A percentile compares a stretch with the other conserved stretches of the same genome.
These are phyloP conservation scores for Botryococcus braunii DNA, from an alignment of 163 green algal species.

Conservation along the genomic window DNA sequence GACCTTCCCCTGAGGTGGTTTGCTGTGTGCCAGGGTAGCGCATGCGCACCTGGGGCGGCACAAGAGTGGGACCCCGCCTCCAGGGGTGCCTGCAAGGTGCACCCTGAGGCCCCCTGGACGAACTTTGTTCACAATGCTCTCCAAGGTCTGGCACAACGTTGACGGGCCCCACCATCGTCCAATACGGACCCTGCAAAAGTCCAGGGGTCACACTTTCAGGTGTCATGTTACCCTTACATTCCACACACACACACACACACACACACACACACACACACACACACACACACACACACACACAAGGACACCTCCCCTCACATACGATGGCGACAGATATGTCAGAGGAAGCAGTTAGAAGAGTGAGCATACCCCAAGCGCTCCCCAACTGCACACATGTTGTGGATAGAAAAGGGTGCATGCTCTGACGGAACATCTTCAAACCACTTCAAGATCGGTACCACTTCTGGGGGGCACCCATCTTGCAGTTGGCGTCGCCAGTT, in stretches of 20 bases:
- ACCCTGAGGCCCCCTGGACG: slow-evolving; percentile 34
- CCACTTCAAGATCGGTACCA: slow-evolving; percentile 31
- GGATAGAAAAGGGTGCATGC: slow-evolving; percentile 55
- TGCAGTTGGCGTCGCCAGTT: slow-evolving; percentile 27
- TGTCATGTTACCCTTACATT: too few relatives aligned
- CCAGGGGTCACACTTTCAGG: not conserved
- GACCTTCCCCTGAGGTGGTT: too few relatives aligned
- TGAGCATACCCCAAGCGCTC: slow-evolving; percentile 33
- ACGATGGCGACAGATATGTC: too few relatives aligned
- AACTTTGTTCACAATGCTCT: slow-evolving; percentile 27
- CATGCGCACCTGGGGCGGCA: slow-evolving; percentile 11
- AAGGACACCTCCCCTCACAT: too few relatives aligned
- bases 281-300: too few relatives aligned
- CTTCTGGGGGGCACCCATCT: slow-evolving; percentile 10
- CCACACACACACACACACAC: too few relatives aligned
- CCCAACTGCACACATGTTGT: slow-evolving; percentile 54
- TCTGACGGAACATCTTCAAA: slow-evolving; percentile 39
- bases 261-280: too few relatives aligned
- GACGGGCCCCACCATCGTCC: slow-evolving; percentile 85
- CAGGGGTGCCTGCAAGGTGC: slow-evolving; percentile 54
- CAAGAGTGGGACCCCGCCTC: slow-evolving; percentile 62
- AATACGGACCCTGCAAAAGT: slow-evolving; percentile 50
- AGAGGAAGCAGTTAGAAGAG: slow-evolving; percentile 5
- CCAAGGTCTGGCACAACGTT: slow-evolving; percentile 66
- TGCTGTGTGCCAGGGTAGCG: not conserved